These are phyloP conservation scores for Tetrapyrgos nigripes DNA, from an alignment of 1,284 basidiomycete species.

Conservation along the genomic window DNA sequence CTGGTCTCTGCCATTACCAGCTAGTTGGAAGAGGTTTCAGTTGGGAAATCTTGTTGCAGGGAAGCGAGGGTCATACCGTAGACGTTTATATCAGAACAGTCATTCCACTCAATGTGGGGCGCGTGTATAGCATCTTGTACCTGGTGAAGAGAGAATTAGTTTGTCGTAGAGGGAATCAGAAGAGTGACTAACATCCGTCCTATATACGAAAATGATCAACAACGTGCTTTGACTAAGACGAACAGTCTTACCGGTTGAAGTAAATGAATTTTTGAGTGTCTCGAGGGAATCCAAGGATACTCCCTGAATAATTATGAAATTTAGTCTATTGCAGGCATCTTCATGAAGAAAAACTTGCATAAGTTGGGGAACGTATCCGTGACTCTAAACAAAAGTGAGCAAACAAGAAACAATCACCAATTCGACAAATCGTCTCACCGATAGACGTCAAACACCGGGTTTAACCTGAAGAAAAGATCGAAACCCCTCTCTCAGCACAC, in stretches of 20 bases:
- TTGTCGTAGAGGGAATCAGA: not conserved
- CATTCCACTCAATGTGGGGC: constrained; percentile 58
- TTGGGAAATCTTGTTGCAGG: constrained; percentile 45
- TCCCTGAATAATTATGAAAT: constrained; percentile 41
- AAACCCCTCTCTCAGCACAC: too few relatives aligned
- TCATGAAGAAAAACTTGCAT: constrained; percentile 29
- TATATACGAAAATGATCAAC: constrained; percentile 20
- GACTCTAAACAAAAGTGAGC: constrained; percentile 29
- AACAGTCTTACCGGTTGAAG: constrained; percentile 30
- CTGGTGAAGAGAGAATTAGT: constrained; percentile 25
- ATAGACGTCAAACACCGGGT: constrained; percentile 60
- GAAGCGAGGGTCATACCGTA: constrained; percentile 45
- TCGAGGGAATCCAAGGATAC: constrained; percentile 61
- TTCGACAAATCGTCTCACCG: constrained; percentile 33
- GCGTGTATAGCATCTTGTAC: constrained; percentile 69
- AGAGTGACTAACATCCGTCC: constrained; percentile 44
- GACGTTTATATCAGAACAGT: constrained; percentile 51
- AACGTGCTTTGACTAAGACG: not conserved
- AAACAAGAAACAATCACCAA: constrained; percentile 11
- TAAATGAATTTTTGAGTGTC: constrained; percentile 57
- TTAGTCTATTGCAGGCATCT: not conserved
- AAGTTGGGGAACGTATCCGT: constrained; percentile 46
- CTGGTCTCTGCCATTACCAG: constrained; percentile 57
- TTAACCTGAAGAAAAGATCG: constrained; percentile 51
- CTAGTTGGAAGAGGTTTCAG: constrained; percentile 51